Evolutionary conservation across 345 rosid species (phyloP).

Genomic region (Eucalyptus victrix): DNA sequence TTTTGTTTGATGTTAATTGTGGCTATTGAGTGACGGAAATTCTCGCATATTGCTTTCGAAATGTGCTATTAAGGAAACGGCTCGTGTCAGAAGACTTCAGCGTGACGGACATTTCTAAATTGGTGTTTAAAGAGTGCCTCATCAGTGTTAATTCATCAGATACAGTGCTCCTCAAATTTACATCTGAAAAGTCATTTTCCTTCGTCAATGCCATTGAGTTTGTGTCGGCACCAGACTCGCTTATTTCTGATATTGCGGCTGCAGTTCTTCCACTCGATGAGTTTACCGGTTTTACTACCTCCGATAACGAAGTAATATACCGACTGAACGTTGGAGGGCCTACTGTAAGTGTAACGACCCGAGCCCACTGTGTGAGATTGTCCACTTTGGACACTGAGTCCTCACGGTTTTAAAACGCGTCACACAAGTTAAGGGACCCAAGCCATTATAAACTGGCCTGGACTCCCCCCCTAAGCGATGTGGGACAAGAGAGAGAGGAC

Average conservation of each 20-base stretch:
- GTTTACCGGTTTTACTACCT: constrained; percentile 33
- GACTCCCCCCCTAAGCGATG: too few relatives aligned
- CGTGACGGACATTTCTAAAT: neutral
- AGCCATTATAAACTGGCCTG: too few relatives aligned
- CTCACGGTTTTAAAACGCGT: too few relatives aligned
- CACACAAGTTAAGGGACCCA: too few relatives aligned
- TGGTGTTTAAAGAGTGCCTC: constrained; percentile 60
- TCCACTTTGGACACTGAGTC: too few relatives aligned
- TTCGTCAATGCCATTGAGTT: constrained; percentile 70
- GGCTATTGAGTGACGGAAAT: neutral
- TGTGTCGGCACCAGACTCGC: constrained; percentile 44
- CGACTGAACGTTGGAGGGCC: constrained; percentile 66
- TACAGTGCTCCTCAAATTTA: constrained; percentile 39
- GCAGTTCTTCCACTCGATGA: constrained; percentile 24
- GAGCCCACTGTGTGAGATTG: too few relatives aligned
- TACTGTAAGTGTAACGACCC: too few relatives aligned
- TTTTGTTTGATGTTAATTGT: neutral
- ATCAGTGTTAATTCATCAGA: constrained; percentile 18
- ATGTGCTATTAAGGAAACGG: neutral
- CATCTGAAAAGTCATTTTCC: constrained; percentile 41
- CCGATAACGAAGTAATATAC: constrained; percentile 35
- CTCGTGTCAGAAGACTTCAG: constrained; percentile 24
- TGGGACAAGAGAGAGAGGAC: too few relatives aligned
- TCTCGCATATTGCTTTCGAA: neutral
- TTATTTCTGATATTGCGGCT: constrained; percentile 42